phyloP scores from a whole-genome alignment of 768 basidiomycete species.

The Tephrocybe sp. region DNA sequence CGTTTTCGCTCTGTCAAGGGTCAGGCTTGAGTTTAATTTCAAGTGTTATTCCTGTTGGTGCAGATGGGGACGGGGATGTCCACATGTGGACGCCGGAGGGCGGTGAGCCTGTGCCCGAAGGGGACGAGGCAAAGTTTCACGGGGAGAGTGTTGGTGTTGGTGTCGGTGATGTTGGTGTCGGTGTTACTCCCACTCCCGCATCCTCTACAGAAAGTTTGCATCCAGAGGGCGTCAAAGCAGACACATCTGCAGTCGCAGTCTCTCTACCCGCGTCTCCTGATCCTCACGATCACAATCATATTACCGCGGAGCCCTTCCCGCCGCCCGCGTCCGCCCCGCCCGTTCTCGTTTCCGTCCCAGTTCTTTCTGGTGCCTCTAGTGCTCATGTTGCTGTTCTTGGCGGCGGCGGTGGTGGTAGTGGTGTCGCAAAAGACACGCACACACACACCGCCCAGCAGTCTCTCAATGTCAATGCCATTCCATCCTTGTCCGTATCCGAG shows the following conservation, averaged over 20 bases:
- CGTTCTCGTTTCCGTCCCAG: conserved; percentile 7
- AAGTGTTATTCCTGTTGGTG: no score
- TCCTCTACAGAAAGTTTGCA: no score
- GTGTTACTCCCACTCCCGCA: no score
- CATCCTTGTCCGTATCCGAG: conserved; percentile 53
- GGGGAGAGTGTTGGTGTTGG: no score
- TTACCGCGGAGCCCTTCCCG: background rate
- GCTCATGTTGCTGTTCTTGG: conserved; percentile 18
- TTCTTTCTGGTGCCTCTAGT: conserved; percentile 30
- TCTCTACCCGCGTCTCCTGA: conserved; percentile 16
- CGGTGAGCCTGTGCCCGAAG: conserved; percentile 17
- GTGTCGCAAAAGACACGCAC: no score
- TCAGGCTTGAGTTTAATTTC: no score
- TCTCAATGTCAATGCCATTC: no score
- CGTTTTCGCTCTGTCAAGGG: conserved; percentile 49
- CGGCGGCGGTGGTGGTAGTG: no score
- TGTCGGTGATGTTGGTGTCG: background rate
- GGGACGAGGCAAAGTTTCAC: no score
- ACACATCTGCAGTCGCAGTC: conserved; percentile 21
- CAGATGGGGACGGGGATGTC: no score
- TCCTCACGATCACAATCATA: conserved; percentile 7
- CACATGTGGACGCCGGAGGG: conserved; percentile 38
- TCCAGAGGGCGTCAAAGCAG: no score
- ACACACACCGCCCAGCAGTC: conserved; percentile 31
- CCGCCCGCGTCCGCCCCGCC: conserved; percentile 11